Base-by-base conservation (phyloP, 352 stramenopile species). In the Globisporangium paroecandrum region DNA sequence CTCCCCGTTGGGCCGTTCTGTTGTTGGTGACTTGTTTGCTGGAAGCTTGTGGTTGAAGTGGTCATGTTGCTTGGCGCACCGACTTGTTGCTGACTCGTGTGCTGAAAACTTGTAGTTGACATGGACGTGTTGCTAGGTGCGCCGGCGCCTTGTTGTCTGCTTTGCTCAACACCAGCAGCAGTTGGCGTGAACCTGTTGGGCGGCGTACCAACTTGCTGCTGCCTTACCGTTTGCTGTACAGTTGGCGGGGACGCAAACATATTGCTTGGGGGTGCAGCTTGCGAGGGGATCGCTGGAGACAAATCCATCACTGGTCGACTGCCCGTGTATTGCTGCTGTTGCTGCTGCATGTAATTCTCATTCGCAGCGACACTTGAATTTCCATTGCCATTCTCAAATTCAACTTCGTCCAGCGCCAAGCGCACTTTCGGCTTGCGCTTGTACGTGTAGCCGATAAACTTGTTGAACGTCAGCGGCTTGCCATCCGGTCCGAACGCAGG, bases 371-470 rank as follows among this genome's bases (percentile, higher is more conserved):
- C 38, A 53, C 22, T 29, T 3, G 34, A 29, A 56, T 57, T 60
- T 2, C 61, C 29, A 51, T 27, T 67, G 49, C 49, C 47, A 36
- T 18, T 58, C 58, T 93, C 85, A 66, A 92, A 91, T 29, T 89
- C 73, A 25, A 89, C 82, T 36, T 90, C 87, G 63, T 90, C 83
- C 20, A 95, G 81, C 32, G 86, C 82, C 68, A 94, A 76, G 1
- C 88, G 88, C 58, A 96, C 85, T 32, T 89, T 88, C 24, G 85
- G 83, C 62, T 96, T 94, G n/a, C 84, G 85, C 65, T 94, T 91
- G 79, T 94, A 96, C 53, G 89, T 96, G 77, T 96, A 96, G n/a
- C 89, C 89, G 72, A 96, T 95, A 58, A 96, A 96, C 73, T 96
- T 96, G 75, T 96, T 96, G 67, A 93, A 94, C 27, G 85, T 94